Evolutionary conservation across 345 rosid genomes (phyloP).

Genomic region (Eucalyptus pauciflora): DNA sequence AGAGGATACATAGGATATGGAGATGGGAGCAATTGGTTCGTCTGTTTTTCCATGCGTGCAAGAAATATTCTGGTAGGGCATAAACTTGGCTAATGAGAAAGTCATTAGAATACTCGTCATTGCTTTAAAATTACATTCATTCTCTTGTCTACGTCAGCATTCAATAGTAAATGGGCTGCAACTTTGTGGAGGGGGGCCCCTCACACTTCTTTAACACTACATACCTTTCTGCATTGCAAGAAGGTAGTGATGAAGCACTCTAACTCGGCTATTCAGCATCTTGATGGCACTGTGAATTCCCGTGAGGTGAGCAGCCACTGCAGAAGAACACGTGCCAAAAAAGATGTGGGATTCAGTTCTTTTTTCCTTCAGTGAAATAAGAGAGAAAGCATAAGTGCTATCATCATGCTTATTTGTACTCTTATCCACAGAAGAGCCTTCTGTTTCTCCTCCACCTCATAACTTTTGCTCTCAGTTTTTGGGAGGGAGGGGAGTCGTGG

Average conservation of each 20-base stretch:
- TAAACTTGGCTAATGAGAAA: neutral
- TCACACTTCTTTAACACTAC: neutral
- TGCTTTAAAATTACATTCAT: neutral
- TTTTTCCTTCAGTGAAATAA: neutral
- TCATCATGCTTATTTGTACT: neutral
- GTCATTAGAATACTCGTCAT: neutral
- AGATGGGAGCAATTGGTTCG: neutral
- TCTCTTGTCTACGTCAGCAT: neutral
- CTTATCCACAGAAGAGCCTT: neutral
- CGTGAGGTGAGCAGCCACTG: slow-evolving; percentile 99
- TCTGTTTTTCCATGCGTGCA: neutral
- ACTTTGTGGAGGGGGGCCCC: neutral
- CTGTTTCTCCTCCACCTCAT: neutral
- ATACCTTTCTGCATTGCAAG: slow-evolving; percentile 87
- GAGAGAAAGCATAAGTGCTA: neutral
- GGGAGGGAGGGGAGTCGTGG: neutral
- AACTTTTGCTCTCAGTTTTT: neutral
- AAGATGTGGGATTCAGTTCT: neutral
- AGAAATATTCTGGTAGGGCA: neutral
- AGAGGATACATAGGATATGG: neutral
- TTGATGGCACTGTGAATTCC: slow-evolving; percentile 97
- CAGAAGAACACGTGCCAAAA: neutral
- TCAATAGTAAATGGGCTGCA: neutral
- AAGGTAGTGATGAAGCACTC: slow-evolving; percentile 90
- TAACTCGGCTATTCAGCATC: slow-evolving; percentile 92